Conservation (phyloP, 345 rosid species). For the Boechera stricta region DNA sequence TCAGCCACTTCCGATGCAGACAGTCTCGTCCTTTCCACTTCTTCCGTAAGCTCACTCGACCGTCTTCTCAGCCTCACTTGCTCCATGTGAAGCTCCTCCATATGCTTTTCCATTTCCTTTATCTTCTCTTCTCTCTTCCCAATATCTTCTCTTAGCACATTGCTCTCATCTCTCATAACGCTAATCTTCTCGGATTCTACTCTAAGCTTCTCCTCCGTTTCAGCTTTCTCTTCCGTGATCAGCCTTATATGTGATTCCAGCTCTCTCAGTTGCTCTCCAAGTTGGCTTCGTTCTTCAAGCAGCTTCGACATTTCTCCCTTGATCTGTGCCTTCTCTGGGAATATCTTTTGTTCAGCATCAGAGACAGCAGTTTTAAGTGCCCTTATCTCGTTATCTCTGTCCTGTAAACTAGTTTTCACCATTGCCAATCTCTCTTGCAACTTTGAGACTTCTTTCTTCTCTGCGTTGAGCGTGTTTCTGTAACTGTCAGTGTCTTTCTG, state of each 20-base stretch:
- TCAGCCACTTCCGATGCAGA: slow-evolving; percentile 60
- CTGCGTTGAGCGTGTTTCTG: slow-evolving; percentile 57
- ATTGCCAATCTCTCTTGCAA: slow-evolving; percentile 61
- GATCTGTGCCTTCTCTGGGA: slow-evolving; percentile 65
- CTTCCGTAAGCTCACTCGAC: slow-evolving; percentile 54
- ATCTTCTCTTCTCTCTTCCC: slow-evolving; percentile 49
- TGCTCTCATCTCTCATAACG: slow-evolving; percentile 52
- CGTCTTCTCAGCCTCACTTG: slow-evolving; percentile 54
- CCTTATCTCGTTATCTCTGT: slow-evolving; percentile 71
- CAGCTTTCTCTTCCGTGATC: slow-evolving; percentile 54
- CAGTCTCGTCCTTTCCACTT: slow-evolving; percentile 55
- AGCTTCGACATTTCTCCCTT: slow-evolving; percentile 66
- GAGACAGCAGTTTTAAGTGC: slow-evolving; percentile 60
- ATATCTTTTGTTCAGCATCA: slow-evolving; percentile 70
- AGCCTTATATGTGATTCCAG: slow-evolving; percentile 64
- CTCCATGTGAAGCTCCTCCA: slow-evolving; percentile 58
- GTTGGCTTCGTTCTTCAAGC: slow-evolving; percentile 50
- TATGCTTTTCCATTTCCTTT: slow-evolving; percentile 54
- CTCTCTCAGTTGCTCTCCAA: slow-evolving; percentile 62
- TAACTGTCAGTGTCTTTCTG: slow-evolving; percentile 53
- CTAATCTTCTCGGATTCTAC: slow-evolving; percentile 47
- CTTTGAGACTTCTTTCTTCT: slow-evolving; percentile 62
- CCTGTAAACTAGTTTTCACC: slow-evolving; percentile 67
- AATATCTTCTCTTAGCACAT: slow-evolving; percentile 49
- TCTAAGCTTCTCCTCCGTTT: slow-evolving; percentile 48